These are phyloP conservation scores for Rhizopogon roseolus DNA, from an alignment of 768 basidiomycete species.

Conservation along the genomic window DNA sequence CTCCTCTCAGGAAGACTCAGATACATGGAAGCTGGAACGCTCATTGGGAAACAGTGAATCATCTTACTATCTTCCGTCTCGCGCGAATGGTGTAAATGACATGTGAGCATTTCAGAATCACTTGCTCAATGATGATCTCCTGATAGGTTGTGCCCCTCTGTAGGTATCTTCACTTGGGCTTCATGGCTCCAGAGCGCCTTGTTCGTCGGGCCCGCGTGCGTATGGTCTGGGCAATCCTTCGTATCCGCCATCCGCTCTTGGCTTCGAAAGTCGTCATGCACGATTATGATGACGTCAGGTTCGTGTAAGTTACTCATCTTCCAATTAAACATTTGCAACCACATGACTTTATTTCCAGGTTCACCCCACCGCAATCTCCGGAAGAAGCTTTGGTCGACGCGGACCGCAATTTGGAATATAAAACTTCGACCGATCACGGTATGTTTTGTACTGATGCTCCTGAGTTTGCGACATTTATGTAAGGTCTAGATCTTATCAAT, in stretches of 20 bases:
- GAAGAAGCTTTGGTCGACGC: conserved; percentile 46
- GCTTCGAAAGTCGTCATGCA: conserved; percentile 56
- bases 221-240: conserved; percentile 68
- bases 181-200: conserved; percentile 41
- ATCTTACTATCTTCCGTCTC: conserved; percentile 75
- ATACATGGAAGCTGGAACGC: conserved; percentile 32
- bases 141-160: neutral
- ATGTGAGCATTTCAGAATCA: conserved; percentile 46
- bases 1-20: neutral
- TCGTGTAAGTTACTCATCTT: conserved; percentile 44
- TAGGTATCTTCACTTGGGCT: conserved; percentile 80
- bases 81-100: conserved; percentile 82
- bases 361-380: conserved; percentile 36
- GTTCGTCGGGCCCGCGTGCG: conserved; percentile 45
- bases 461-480: neutral
- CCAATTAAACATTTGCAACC: neutral
- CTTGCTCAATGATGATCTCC: neutral
- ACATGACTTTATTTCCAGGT: conserved; percentile 29
- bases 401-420: conserved; percentile 44
- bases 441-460: conserved; percentile 9
- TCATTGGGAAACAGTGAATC: conserved; percentile 69
- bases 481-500: conserved; percentile 50
- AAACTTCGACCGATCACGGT: conserved; percentile 53
- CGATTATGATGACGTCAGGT: conserved; percentile 58
- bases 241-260: conserved; percentile 69